Evolutionary conservation across 2,329 filamentous ascomycete species (phyloP).

Genomic region (Aspergillus ochraceoroseus): DNA sequence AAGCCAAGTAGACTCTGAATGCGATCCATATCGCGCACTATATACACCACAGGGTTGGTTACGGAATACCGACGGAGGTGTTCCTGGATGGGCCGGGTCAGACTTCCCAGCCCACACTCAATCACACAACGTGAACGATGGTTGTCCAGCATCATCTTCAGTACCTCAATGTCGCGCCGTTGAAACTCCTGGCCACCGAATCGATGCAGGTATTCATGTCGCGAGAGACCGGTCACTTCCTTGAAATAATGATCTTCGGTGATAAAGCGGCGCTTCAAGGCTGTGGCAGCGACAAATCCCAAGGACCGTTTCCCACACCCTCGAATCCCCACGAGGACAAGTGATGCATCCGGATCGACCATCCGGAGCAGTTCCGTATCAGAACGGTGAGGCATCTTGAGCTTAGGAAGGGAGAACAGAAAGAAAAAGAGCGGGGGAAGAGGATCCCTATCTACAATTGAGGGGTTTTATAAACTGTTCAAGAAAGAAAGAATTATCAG

Average conservation of each 20-base stretch:
- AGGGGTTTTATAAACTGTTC: no score
- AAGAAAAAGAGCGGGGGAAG: neutral
- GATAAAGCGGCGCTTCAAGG: constrained; percentile 42
- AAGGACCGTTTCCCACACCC: constrained; percentile 44
- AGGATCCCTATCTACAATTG: neutral
- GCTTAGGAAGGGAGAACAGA: neutral
- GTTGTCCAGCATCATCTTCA: constrained; percentile 44
- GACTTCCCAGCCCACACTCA: constrained; percentile 42
- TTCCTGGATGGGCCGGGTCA: constrained; percentile 42
- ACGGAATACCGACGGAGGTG: constrained; percentile 36
- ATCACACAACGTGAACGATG: constrained; percentile 42
- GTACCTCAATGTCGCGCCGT: constrained; percentile 40
- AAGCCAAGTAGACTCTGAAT: constrained; percentile 43
- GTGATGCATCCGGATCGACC: constrained; percentile 38
- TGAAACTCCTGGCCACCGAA: constrained; percentile 43
- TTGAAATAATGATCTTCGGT: constrained; percentile 46
- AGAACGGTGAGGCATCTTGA: constrained; percentile 12
- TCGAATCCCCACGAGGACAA: constrained; percentile 42
- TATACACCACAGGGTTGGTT: constrained; percentile 41
- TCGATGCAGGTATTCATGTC: constrained; percentile 41
- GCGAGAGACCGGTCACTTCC: constrained; percentile 39
- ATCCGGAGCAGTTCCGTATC: constrained; percentile 21
- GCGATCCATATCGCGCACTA: constrained; percentile 40
- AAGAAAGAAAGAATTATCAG: no score
- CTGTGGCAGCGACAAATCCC: constrained; percentile 43